Conservation (phyloP, 129 eudicot genomes). For the Silybum marianum region DNA sequence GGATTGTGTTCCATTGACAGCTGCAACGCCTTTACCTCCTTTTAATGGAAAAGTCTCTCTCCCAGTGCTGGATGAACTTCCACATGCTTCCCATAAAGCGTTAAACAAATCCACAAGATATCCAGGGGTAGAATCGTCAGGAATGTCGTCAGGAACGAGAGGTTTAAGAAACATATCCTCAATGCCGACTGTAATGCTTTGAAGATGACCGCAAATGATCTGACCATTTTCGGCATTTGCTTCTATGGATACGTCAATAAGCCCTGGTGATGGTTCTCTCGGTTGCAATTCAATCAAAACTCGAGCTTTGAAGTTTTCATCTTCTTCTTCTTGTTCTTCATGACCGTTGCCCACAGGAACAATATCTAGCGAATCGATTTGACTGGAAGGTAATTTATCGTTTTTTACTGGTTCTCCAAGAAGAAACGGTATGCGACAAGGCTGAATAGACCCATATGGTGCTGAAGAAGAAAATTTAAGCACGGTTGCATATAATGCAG, state of each 20-base stretch:
- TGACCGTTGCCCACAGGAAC: slow-evolving; percentile 55
- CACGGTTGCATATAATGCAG: slow-evolving; percentile 81
- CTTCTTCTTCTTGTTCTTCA: slow-evolving; percentile 42
- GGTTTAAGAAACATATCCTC: slow-evolving; percentile 95
- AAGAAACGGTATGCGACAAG: slow-evolving; percentile 80
- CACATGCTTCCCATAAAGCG: slow-evolving; percentile 95
- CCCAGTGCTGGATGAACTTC: slow-evolving; percentile 81
- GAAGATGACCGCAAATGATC: slow-evolving; percentile 73
- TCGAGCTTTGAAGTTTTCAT: slow-evolving; percentile 44
- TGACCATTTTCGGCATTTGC: slow-evolving; percentile 84
- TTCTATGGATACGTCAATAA: slow-evolving; percentile 73
- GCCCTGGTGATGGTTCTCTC: slow-evolving; percentile 87
- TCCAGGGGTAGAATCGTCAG: slow-evolving; percentile 41
- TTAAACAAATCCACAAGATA: slow-evolving; percentile 64
- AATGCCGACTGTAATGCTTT: slow-evolving; percentile 70
- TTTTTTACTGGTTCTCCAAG: slow-evolving; percentile 61
- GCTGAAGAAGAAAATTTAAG: slow-evolving; percentile 86
- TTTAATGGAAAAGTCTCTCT: slow-evolving; percentile 75
- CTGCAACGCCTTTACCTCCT: slow-evolving; percentile 87
- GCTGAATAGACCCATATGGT: slow-evolving; percentile 70
- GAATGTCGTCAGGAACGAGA: slow-evolving; percentile 60
- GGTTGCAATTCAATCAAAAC: slow-evolving; percentile 81
- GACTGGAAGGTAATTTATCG: slow-evolving; percentile 27
- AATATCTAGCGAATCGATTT: slow-evolving; percentile 56
- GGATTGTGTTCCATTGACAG: slow-evolving; percentile 82